Conservation (phyloP, 805 yeast species). For the Pichia occidentalis region DNA sequence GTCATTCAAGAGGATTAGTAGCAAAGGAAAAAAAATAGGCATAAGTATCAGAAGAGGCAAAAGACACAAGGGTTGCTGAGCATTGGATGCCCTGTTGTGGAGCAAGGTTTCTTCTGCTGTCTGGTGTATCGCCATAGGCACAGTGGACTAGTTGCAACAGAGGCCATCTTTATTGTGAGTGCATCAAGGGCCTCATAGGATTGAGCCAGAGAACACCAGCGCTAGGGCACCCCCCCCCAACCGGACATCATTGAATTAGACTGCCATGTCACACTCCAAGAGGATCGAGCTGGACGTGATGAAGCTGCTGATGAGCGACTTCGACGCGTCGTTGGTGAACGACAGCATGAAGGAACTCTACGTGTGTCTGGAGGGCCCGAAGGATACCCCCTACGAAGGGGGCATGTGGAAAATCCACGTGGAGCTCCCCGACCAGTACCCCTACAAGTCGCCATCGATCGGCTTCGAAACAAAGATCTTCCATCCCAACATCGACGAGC, state of each 20-base stretch:
- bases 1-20: too few relatives aligned
- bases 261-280: constrained; percentile 48
- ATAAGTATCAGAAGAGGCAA: too few relatives aligned
- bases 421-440: constrained; percentile 91
- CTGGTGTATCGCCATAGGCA: too few relatives aligned
- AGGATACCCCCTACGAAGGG: constrained; percentile 79
- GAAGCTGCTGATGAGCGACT: constrained; percentile 93
- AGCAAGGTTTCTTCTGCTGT: too few relatives aligned
- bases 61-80: too few relatives aligned
- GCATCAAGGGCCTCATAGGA: too few relatives aligned
- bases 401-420: constrained; percentile 90
- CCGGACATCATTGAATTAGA: neutral
- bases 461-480: constrained; percentile 87
- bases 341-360: constrained; percentile 80
- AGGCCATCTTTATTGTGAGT: too few relatives aligned
- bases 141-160: too few relatives aligned
- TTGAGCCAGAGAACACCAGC: neutral
- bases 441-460: constrained; percentile 91
- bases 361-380: constrained; percentile 83
- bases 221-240: too few relatives aligned
- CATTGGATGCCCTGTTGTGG: too few relatives aligned
- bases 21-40: too few relatives aligned
- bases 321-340: constrained; percentile 66
- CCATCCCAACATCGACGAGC: constrained; percentile 93
- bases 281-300: constrained; percentile 92